Percentiles rank a stretch among this genome's conserved stretches.
phyloP scores from a whole-genome alignment of 148 eudicot species.

The Pouteria glomerata region DNA sequence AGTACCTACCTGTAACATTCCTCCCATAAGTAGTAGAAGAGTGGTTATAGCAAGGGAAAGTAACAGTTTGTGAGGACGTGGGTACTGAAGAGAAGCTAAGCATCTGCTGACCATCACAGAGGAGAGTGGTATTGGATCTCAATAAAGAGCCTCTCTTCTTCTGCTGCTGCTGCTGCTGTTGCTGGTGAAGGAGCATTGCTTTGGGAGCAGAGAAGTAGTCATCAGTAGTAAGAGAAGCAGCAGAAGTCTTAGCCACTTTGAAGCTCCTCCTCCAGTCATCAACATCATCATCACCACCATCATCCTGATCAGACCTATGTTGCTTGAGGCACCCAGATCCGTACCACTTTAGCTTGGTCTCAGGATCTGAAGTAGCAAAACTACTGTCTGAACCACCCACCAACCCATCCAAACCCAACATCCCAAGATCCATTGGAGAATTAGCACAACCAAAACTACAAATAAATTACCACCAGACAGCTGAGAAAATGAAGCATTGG shows the following conservation, averaged over 20 bases:
- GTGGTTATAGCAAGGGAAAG: conserved; percentile 18
- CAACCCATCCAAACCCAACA: conserved; percentile 1
- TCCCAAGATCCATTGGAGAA: conserved; percentile 26
- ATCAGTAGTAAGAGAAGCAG: not conserved
- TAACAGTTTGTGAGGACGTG: conserved; percentile 14
- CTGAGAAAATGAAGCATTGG: conserved; percentile 2
- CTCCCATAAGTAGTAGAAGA: conserved; percentile 12
- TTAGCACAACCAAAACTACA: not conserved
- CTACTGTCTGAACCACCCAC: not conserved
- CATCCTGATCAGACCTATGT: conserved; percentile 14
- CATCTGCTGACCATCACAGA: conserved; percentile 29
- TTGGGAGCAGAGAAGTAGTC: conserved; percentile 16
- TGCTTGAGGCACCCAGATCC: conserved; percentile 27
- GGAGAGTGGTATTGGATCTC: conserved; percentile 25
- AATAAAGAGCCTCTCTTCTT: conserved; percentile 6
- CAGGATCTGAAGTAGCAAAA: not conserved
- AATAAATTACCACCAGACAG: not conserved
- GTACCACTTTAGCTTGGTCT: conserved; percentile 16
- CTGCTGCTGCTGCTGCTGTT: too few relatives aligned
- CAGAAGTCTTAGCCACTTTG: conserved; percentile 15
- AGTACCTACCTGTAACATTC: conserved; percentile 20
- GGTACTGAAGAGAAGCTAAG: conserved; percentile 42
- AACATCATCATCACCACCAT: too few relatives aligned
- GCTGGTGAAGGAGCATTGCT: conserved; percentile 12
- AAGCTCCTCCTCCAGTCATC: conserved; percentile 21